phyloP scores from a whole-genome alignment of 148 eudicot species.

The Fagopyrum tataricum region DNA sequence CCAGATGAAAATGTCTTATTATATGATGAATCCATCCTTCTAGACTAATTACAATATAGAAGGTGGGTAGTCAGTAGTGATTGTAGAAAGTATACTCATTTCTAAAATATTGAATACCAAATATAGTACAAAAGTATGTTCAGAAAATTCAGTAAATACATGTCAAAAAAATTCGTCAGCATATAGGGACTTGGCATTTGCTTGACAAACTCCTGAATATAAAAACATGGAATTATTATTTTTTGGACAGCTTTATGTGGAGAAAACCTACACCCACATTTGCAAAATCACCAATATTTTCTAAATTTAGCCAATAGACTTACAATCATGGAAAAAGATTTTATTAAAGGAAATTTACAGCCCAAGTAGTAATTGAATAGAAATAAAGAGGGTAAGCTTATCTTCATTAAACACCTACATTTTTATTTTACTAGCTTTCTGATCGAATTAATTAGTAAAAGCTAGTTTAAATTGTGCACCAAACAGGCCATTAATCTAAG shows the following conservation, averaged over 20 bases:
- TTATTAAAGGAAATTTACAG: too few species aligned
- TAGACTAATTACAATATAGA: neutral
- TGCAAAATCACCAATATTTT: neutral
- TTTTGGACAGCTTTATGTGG: neutral
- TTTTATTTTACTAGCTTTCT: too few species aligned
- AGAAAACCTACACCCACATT: neutral
- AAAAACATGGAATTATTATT: neutral
- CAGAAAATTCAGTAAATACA: neutral
- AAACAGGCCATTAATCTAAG: too few species aligned
- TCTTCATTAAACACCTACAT: too few species aligned
- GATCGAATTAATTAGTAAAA: too few species aligned
- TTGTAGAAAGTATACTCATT: neutral
- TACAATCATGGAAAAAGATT: neutral
- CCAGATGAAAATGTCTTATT: too few species aligned
- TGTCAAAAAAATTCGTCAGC: neutral
- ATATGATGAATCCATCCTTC: too few species aligned
- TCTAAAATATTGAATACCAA: neutral
- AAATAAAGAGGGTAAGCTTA: too few species aligned
- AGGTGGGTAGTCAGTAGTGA: neutral
- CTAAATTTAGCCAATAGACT: neutral
- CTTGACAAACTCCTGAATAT: neutral
- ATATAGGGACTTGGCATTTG: neutral
- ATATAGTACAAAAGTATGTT: neutral
- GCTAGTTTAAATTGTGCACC: too few species aligned
- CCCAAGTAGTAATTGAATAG: too few species aligned